Evolutionary conservation across 1,284 basidiomycete genomes (phyloP), one percentile per base, ranked within the genome.

Genomic region (Calocybe gambosa): DNA sequence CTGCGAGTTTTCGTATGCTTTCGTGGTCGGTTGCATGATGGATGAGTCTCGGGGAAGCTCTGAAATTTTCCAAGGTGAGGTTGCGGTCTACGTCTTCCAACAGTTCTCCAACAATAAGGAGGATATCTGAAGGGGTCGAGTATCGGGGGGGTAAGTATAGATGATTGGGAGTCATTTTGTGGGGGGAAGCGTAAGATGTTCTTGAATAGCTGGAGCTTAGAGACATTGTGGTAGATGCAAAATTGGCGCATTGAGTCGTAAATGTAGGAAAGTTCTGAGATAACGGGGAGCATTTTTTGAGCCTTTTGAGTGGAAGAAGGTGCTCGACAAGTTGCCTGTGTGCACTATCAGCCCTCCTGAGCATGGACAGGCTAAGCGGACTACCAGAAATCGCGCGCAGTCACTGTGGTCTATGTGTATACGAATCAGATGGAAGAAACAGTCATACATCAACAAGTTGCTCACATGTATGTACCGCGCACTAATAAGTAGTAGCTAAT

Each of bases 291-390:
- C 39, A 45, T 26, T 40, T 41, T 19, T 44, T 42, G 50, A 31
- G 29, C 29, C 29, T 31, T 8, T 31, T 31, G 8, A 52, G 43
- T 43, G 52, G 26, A 46, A 46, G 42, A 51, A 52, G 53, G 51
- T 63, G 68, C 56, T 73, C 69, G 59, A 72, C 63, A 65, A 70
- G 66, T 62, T 73, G 77, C 71, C 74, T 77, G 67, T 67, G 70
- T 63, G 70, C 64, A 66, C 72, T 67, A 62, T 71, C 64, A 59
- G 67, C 72, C 67, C 74, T 75, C 77, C 73, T 78, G 68, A 78
- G 80, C 82, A 85, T 85, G 77, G 77, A 80, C 79, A 77, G 13
- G 75, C 71, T 71, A 71, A 71, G 63, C 54, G 56, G 66, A 62
- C 43, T 54, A 61, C 56, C 61, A 59, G 55, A 45, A 50, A 40